Conservation (phyloP, 2,329 filamentous ascomycete genomes). For the Cladosporium oxysporum region DNA sequence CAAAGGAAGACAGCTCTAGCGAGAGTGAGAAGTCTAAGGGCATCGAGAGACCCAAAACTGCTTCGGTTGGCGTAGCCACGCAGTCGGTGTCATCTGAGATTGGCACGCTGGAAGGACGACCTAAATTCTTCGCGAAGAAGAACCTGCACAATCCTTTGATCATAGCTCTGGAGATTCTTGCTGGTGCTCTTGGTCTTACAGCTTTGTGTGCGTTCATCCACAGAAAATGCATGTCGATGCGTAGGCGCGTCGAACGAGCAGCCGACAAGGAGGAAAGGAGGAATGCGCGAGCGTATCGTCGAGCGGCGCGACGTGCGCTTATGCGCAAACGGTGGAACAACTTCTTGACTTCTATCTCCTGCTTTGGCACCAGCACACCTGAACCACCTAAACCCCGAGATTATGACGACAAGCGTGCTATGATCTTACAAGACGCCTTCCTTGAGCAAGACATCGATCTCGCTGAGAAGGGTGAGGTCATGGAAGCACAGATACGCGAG, state of each 20-base stretch:
- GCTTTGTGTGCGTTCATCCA: conserved; percentile 48
- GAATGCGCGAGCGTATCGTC: conserved; percentile 53
- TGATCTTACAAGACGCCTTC: conserved; percentile 46
- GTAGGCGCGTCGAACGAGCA: conserved; percentile 54
- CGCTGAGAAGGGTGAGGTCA: conserved; percentile 43
- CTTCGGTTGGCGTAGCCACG: background rate
- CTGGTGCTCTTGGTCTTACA: conserved; percentile 47
- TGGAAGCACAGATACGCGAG: conserved; percentile 53
- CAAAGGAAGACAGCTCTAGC: conserved; percentile 18
- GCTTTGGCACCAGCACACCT: conserved; percentile 32
- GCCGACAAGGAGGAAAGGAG: conserved; percentile 57
- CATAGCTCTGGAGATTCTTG: conserved; percentile 47
- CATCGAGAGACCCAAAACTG: background rate
- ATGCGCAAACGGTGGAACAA: conserved; percentile 53
- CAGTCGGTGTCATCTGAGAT: background rate
- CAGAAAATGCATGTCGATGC: conserved; percentile 51
- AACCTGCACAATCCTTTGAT: conserved; percentile 15
- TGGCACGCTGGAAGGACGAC: conserved; percentile 12
- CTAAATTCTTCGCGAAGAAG: conserved; percentile 12
- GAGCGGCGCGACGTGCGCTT: conserved; percentile 54
- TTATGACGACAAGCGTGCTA: conserved; percentile 55
- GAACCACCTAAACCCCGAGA: conserved; percentile 42
- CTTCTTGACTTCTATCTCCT: conserved; percentile 34
- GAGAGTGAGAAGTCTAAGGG: background rate
- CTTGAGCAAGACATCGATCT: conserved; percentile 43